These are phyloP conservation scores for Boletus huronensis DNA, from an alignment of 768 basidiomycete species.

Conservation along the genomic window DNA sequence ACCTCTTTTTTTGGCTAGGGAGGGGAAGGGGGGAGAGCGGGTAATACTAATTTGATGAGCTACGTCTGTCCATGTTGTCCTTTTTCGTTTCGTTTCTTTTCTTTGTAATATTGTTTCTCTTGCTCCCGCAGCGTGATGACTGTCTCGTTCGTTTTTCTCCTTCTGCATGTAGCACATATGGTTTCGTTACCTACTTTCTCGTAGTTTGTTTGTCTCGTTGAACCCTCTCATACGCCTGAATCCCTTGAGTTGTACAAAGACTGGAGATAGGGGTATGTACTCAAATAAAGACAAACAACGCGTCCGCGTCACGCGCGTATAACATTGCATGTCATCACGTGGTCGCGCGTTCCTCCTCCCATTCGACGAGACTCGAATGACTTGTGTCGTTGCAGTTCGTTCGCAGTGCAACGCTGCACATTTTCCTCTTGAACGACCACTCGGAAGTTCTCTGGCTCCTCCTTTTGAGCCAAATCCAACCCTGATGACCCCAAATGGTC, in stretches of 20 bases:
- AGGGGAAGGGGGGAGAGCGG: not conserved
- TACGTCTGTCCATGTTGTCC: conserved; percentile 1
- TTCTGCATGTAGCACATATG: conserved; percentile 1
- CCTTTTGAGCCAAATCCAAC: not conserved
- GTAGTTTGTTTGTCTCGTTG: not conserved
- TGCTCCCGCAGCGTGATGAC: not conserved
- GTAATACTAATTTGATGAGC: conserved; percentile 21
- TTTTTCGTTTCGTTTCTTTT: not conserved
- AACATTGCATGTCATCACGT: conserved; percentile 8
- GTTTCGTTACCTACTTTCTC: not conserved
- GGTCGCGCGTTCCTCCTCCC: not conserved
- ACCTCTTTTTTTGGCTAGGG: conserved; percentile 12
- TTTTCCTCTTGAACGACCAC: not conserved
- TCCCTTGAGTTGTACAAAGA: not conserved
- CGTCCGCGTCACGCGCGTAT: conserved; percentile 5
- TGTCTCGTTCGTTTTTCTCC: not conserved
- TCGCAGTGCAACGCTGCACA: not conserved
- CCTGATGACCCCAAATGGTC: not conserved
- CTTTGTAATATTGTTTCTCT: not conserved
- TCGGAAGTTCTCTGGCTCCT: not conserved
- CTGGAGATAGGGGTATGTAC: not conserved
- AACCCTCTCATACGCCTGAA: not conserved
- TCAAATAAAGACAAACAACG: conserved; percentile 17
- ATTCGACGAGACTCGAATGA: not conserved
- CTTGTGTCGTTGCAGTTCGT: not conserved